Conservation (phyloP, 345 rosid genomes). For the Linum usitatissimum region DNA sequence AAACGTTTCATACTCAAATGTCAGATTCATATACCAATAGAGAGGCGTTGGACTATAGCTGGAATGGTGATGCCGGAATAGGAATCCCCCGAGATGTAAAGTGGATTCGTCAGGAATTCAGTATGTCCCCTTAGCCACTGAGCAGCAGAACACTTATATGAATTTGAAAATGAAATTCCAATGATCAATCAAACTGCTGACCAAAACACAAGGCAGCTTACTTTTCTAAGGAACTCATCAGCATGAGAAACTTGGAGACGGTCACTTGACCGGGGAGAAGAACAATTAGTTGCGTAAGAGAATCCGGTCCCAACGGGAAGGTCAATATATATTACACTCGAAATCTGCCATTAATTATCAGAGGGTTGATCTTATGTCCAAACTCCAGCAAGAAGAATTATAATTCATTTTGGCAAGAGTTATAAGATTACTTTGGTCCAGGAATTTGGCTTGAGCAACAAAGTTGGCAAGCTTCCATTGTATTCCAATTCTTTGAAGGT, state of each 20-base stretch:
- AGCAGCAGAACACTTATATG: not conserved
- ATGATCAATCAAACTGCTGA: not conserved
- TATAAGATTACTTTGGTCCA: constrained; percentile 30
- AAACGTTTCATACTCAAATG: not conserved
- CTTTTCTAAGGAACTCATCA: constrained; percentile 20
- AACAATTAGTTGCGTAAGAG: constrained; percentile 18
- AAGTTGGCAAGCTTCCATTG: constrained; percentile 30
- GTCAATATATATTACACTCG: constrained; percentile 26
- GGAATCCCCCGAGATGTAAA: constrained; percentile 37
- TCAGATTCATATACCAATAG: constrained; percentile 13
- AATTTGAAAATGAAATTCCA: not conserved
- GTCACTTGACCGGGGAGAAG: not conserved
- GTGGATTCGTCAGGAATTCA: constrained; percentile 19
- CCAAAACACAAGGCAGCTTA: not conserved
- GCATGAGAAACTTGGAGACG: not conserved
- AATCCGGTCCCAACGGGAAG: constrained; percentile 29
- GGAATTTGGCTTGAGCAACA: constrained; percentile 20
- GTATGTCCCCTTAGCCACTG: constrained; percentile 35
- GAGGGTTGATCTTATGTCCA: not conserved
- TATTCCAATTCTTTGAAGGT: constrained; percentile 15
- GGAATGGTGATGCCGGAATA: constrained; percentile 39
- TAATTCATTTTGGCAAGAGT: no score
- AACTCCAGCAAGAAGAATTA: not conserved
- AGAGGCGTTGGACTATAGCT: constrained; percentile 5
- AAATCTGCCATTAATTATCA: constrained; percentile 5